Evolutionary conservation across 2,329 filamentous ascomycete genomes (phyloP), one percentile per base, ranked within the genome.

Genomic region (Sporothrix brasiliensis): DNA sequence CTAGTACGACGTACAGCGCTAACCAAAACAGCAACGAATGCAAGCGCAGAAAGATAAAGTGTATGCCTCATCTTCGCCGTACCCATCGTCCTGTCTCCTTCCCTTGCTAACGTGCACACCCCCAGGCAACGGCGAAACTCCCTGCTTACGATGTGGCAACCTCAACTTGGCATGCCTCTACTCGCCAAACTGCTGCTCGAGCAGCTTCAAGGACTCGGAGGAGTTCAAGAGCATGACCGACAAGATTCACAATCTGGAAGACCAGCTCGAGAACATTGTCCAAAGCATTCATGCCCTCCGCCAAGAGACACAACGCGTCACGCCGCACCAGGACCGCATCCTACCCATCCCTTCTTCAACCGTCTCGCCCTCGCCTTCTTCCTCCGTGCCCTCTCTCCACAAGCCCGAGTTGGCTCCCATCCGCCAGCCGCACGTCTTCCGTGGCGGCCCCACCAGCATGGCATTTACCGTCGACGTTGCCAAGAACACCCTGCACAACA

Each of bases 401-500:
- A 80, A 80, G n/a, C 77, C 83, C 53, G 82, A 84, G 47, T 79
- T 83, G 39, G 77, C 83, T 2, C 85, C 84, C 73, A 80, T 81
- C 77, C 87, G 82, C 3, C 73, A 76, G 73, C 87, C 86, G 71
- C 87, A 88, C 4, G 86, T 87, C 30, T 97, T 95, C 77, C 89
- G 92, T 70, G 94, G 93, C 0, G 73, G 73, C 0, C 92, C 93
- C 0, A 97, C 93, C 0, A 97, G 92, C 79, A 91, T 89, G 61
- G 89, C 90, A 1, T 97, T 94, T 80, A 94, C 91, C 74, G 87
- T 97, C 41, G 92, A 94, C 73, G 90, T 97, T 16, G 93, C 94
- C 49, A 94, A 93, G 78, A 92, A 88, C 68, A 97, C 93, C 66
- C 84, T 97, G 50, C 91, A 93, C 76, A 94, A 90, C 72, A 97